A percentile compares a stretch with the other conserved stretches of the same genome.
Conservation (phyloP, 176 grass and related monocot species). For the Oryza meyeriana region DNA sequence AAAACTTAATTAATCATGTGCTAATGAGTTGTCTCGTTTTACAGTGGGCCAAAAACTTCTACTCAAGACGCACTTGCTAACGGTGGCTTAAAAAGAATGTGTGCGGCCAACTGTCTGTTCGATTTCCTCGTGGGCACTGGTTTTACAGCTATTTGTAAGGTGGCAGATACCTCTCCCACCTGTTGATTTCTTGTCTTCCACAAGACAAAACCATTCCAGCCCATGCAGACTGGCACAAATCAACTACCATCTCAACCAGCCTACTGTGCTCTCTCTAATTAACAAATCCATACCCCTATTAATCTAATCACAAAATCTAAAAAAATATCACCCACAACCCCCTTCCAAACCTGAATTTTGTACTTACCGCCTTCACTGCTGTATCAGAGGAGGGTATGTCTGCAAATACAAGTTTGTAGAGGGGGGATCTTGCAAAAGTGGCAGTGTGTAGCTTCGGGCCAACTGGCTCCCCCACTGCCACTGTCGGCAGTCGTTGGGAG, state of each 20-base stretch:
- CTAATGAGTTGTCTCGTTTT: no score
- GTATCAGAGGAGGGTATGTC: not conserved
- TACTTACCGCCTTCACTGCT: rapidly evolving
- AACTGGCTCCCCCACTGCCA: not conserved
- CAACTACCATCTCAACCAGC: slow-evolving; percentile 46
- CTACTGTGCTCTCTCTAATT: slow-evolving; percentile 9
- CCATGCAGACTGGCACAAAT: slow-evolving; percentile 59
- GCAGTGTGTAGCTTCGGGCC: not conserved
- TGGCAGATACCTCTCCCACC: slow-evolving; percentile 42
- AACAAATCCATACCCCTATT: not conserved
- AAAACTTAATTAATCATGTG: no score
- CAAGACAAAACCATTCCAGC: slow-evolving; percentile 35
- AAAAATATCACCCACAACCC: not conserved
- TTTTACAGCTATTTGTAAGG: slow-evolving; percentile 42
- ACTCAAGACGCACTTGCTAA: no score
- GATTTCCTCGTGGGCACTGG: slow-evolving; percentile 8
- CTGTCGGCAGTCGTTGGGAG: no score
- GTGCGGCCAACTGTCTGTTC: not conserved
- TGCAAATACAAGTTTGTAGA: rapidly evolving
- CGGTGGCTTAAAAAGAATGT: no score
- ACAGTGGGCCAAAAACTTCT: no score
- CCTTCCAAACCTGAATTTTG: rapidly evolving
- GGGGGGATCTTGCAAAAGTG: not conserved
- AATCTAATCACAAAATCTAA: slow-evolving; percentile 19
- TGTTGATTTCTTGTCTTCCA: slow-evolving; percentile 26